phyloP scores from a whole-genome alignment of 495 filamentous ascomycete species.

The Penicillium ochrochloron region DNA sequence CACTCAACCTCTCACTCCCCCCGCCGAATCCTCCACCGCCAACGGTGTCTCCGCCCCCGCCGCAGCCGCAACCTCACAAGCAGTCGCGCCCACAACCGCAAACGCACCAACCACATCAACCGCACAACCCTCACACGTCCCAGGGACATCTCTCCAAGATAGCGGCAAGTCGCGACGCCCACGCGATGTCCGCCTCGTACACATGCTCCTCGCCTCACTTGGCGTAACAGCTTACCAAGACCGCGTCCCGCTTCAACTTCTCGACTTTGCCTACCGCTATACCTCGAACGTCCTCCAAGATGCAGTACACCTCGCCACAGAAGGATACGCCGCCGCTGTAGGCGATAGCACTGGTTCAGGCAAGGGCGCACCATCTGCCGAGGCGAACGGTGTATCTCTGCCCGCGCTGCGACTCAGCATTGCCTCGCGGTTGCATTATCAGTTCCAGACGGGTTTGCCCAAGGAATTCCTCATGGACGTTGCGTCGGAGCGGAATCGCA shows the following conservation, averaged over 20 bases:
- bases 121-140: slow-evolving; percentile 45
- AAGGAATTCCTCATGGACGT: slow-evolving; percentile 89
- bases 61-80: slow-evolving; percentile 29
- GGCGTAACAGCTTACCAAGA: slow-evolving; percentile 91
- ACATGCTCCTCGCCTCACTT: slow-evolving; percentile 84
- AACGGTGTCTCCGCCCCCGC: slow-evolving; percentile 32
- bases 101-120: slow-evolving; percentile 34
- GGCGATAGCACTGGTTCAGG: slow-evolving; percentile 26
- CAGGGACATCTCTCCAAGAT: slow-evolving; percentile 63
- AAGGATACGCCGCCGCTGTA: slow-evolving; percentile 53
- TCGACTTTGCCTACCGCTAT: slow-evolving; percentile 96
- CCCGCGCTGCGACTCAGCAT: slow-evolving; percentile 67
- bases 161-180: slow-evolving; percentile 71
- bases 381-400: slow-evolving; percentile 55
- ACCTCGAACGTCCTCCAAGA: slow-evolving; percentile 57
- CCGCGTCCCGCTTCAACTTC: slow-evolving; percentile 88
- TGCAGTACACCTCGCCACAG: slow-evolving; percentile 56
- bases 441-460: slow-evolving; percentile 67
- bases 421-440: slow-evolving; percentile 64
- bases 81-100: slow-evolving; percentile 18
- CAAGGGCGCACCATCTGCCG: slow-evolving; percentile 31
- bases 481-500: slow-evolving; percentile 79
- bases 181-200: slow-evolving; percentile 87
- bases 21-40: slow-evolving; percentile 41
- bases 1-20: slow-evolving; percentile 51